phyloP scores from a whole-genome alignment of 1,139 yeast genomes.

The Sugiyamaella grinbergsii region DNA sequence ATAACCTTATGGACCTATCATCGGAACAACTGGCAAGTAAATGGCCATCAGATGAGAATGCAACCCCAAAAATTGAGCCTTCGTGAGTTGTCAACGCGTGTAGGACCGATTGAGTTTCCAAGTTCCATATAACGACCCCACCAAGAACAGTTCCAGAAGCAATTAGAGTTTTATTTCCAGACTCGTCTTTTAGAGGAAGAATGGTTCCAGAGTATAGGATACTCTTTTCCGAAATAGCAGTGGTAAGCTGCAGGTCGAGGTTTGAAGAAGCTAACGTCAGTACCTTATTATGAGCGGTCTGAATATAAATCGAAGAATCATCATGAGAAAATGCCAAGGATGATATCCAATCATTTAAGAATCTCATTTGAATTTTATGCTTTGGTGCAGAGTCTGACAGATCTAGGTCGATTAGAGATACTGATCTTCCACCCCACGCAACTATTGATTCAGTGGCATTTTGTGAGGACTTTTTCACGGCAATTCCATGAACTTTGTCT shows the following conservation, averaged over 20 bases:
- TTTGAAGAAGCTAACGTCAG: conserved; percentile 48
- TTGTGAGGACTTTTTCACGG: conserved; percentile 35
- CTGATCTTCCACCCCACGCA: conserved; percentile 74
- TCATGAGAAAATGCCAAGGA: conserved; percentile 54
- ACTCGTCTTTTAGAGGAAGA: conserved; percentile 45
- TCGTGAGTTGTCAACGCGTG: conserved; percentile 73
- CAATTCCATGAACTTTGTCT: conserved; percentile 80
- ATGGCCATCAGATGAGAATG: conserved; percentile 57
- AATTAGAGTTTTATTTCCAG: conserved; percentile 46
- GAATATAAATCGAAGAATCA: conserved; percentile 46
- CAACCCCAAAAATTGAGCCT: conserved; percentile 87
- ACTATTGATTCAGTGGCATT: conserved; percentile 43
- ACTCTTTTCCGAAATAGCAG: conserved; percentile 66
- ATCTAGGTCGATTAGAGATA: conserved; percentile 46
- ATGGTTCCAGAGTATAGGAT: conserved; percentile 86
- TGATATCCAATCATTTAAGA: conserved; percentile 75
- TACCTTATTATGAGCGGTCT: conserved; percentile 82
- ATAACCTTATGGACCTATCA: conserved; percentile 82
- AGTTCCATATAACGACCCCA: conserved; percentile 76
- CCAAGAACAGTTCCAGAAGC: conserved; percentile 94
- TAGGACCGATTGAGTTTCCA: conserved; percentile 47
- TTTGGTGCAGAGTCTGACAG: conserved; percentile 30
- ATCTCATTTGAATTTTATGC: conserved; percentile 11
- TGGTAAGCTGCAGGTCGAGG: conserved; percentile 45
- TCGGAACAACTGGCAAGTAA: conserved; percentile 83